Conservation (phyloP, 2,329 filamentous ascomycete species). For the Xylariaceae sp. region DNA sequence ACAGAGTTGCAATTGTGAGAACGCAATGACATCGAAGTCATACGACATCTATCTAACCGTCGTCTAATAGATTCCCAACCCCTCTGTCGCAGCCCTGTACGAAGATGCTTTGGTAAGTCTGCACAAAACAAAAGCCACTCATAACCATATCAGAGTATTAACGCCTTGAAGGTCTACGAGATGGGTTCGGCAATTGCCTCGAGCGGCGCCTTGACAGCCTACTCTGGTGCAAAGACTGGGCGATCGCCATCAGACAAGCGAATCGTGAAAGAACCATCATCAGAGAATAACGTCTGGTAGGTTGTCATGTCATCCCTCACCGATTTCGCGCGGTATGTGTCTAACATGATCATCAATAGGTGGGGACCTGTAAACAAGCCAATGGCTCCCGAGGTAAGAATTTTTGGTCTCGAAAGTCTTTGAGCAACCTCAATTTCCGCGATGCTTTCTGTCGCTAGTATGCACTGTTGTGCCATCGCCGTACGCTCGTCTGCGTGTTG, state of each 20-base stretch:
- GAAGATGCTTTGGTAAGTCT: slow-evolving; percentile 84
- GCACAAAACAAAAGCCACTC: slow-evolving; percentile 11
- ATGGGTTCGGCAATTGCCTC: slow-evolving; percentile 96
- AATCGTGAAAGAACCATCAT: slow-evolving; percentile 86
- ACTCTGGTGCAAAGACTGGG: slow-evolving; percentile 97
- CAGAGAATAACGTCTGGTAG: slow-evolving; percentile 86
- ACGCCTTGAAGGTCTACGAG: slow-evolving; percentile 65
- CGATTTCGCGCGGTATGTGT: slow-evolving; percentile 3
- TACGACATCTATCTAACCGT: slow-evolving; percentile 19
- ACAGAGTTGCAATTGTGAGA: slow-evolving; percentile 93
- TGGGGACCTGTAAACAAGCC: slow-evolving; percentile 99
- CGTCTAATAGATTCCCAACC: slow-evolving; percentile 68
- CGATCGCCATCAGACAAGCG: slow-evolving; percentile 97
- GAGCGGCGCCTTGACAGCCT: slow-evolving; percentile 90
- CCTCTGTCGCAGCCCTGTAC: slow-evolving; percentile 91
- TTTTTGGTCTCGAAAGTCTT: background rate
- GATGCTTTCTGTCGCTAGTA: no score
- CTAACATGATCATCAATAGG: slow-evolving; percentile 38
- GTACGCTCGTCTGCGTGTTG: background rate
- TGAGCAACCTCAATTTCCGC: background rate
- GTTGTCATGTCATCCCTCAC: slow-evolving; percentile 15
- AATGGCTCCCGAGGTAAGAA: slow-evolving; percentile 90
- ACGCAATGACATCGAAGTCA: background rate
- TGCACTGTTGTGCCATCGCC: no score
- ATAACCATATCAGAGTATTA: slow-evolving; percentile 15